Base-by-base conservation (phyloP, 345 rosid genomes). In the Clausena lansium region DNA sequence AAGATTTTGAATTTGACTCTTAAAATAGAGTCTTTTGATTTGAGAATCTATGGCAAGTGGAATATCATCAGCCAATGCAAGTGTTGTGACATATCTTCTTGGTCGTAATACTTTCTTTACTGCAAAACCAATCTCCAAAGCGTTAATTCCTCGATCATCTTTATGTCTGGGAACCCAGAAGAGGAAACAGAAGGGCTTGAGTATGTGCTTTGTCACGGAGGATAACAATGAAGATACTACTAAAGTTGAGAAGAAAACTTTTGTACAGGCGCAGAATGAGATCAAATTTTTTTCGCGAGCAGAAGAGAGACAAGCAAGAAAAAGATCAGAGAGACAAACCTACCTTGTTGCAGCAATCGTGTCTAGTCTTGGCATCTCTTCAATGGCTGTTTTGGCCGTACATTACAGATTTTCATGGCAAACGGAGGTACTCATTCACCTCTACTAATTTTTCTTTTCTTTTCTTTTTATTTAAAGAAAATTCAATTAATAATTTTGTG, bases 391-490 rank as follows among this genome's bases (percentile, higher is more conserved):
- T 70, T 30, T 83, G 83, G 79, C 92, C 71, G 86, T 89, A 83
- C 88, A 86, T 73, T 89, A 82, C 85, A 85, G 92, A 66, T 91
- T 91, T 81, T 84, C 87, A 15, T 88, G 90, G 91, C 94, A 83
- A 80, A 83, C 88, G 84, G 88, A 91, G 92, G 94, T 84, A 83
- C 7, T 1, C 7, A 47, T 4, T 70, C 9, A 41, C 7, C 13
- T 17, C 11, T 14, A 25, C 50, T 63, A 63, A 27, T 30, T 36
- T 15, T 6, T 6, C 1, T 47, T 52, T 52, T 1, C 20, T 17
- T 19, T 55, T 39, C 9, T 45, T 45, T 41, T 41, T 41, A 41
- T 41, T 45, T 45, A 17, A 11, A 45, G 50, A 13, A 45, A 3
- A 5, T 33, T 8, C 4, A 10, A 41, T 55, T 27, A 35, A 33